These are phyloP conservation scores for Quercus engelmannii DNA, from an alignment of 306 rosid genomes.

Conservation along the genomic window DNA sequence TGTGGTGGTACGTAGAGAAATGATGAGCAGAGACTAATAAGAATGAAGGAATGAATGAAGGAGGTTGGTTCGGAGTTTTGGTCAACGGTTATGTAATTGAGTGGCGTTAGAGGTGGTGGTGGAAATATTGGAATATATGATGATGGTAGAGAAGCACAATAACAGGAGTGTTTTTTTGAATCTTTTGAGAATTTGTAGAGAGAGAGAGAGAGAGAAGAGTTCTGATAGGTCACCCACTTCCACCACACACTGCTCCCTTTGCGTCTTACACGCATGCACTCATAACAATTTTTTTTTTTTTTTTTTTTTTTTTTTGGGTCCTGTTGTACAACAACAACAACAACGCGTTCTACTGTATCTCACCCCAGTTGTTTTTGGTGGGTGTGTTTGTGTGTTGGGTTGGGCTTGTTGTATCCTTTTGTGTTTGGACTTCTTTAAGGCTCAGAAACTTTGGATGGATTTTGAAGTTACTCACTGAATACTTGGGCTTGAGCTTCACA, in stretches of 20 bases:
- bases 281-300: too few relatives aligned
- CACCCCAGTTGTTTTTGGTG: too few relatives aligned
- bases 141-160: background rate
- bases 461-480: background rate
- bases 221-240: background rate
- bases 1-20: background rate
- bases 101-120: background rate
- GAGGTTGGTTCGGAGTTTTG: slow-evolving; percentile 10
- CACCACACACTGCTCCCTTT: background rate
- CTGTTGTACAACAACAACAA: background rate
- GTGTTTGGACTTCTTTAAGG: background rate
- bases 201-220: background rate
- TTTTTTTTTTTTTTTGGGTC: too few relatives aligned
- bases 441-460: background rate
- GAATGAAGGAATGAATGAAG: background rate
- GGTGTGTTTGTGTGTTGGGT: too few relatives aligned
- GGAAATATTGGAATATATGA: too few relatives aligned
- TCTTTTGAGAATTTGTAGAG: background rate
- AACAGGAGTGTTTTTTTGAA: background rate
- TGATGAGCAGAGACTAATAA: background rate
- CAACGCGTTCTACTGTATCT: background rate
- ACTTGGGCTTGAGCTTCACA: background rate
- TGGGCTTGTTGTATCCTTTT: too few relatives aligned
- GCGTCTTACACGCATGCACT: background rate
- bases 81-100: background rate